Evolutionary conservation across 179 eudicot species (phyloP).

Genomic region (Dionaea muscipula): DNA sequence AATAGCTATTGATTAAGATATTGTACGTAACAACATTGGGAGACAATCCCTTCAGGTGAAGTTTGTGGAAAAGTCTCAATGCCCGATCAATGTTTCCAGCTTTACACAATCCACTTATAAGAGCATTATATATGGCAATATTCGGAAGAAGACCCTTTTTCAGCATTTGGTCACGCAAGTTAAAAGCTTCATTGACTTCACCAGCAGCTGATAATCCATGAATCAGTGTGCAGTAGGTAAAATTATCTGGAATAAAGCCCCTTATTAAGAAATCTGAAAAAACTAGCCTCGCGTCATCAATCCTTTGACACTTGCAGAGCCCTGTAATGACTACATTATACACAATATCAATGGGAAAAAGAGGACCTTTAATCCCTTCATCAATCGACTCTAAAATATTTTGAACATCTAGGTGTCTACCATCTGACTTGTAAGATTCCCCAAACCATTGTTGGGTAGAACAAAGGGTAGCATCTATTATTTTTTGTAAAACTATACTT

Average conservation of each 20-base stretch:
- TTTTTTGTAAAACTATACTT: constrained; percentile 33
- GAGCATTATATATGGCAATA: constrained; percentile 47
- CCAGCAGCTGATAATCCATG: constrained; percentile 38
- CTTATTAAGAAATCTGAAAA: constrained; percentile 26
- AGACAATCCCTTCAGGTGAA: constrained; percentile 29
- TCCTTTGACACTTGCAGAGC: constrained; percentile 46
- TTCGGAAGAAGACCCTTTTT: constrained; percentile 43
- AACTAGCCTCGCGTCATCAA: constrained; percentile 35
- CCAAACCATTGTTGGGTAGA: constrained; percentile 18
- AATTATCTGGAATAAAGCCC: constrained; percentile 52
- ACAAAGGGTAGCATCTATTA: constrained; percentile 25
- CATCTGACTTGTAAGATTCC: constrained; percentile 14
- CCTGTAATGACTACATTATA: constrained; percentile 42
- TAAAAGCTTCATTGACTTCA: constrained; percentile 42
- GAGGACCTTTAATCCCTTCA: constrained; percentile 16
- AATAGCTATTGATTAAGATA: constrained; percentile 37
- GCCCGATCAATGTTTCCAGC: constrained; percentile 47
- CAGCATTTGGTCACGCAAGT: constrained; percentile 52
- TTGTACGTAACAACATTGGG: constrained; percentile 52
- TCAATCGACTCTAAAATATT: constrained; percentile 24
- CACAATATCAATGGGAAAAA: constrained; percentile 32
- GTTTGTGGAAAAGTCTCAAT: constrained; percentile 41
- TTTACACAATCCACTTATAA: constrained; percentile 52
- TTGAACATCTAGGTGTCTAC: constrained; percentile 11
- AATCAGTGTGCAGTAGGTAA: constrained; percentile 40